These are phyloP conservation scores for Kewa caespitosa DNA, from an alignment of 179 eudicot species.

Conservation along the genomic window DNA sequence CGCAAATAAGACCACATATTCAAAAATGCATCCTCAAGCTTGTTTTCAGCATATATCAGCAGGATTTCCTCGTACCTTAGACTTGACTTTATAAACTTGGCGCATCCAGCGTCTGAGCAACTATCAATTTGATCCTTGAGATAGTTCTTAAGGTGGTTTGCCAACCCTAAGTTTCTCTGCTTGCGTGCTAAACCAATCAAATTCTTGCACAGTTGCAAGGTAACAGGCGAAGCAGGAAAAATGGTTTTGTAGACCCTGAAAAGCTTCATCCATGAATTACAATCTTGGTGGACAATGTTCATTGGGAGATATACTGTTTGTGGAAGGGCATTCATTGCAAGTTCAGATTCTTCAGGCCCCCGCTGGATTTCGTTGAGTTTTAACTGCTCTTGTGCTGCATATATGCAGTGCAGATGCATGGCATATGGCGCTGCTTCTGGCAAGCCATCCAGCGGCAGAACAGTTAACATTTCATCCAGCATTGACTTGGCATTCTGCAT, in stretches of 20 bases:
- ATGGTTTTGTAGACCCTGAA: slow-evolving; percentile 69
- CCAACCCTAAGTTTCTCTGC: slow-evolving; percentile 73
- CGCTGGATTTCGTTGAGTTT: slow-evolving; percentile 42
- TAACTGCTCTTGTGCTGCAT: slow-evolving; percentile 70
- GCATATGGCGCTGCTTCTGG: slow-evolving; percentile 79
- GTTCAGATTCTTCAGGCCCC: slow-evolving; percentile 40
- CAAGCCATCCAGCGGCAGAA: slow-evolving; percentile 85
- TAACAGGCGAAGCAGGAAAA: slow-evolving; percentile 59
- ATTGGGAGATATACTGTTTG: slow-evolving; percentile 51
- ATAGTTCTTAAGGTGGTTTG: slow-evolving; percentile 63
- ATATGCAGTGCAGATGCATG: slow-evolving; percentile 79
- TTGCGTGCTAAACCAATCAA: slow-evolving; percentile 75
- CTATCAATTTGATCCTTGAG: slow-evolving; percentile 50
- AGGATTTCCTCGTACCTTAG: slow-evolving; percentile 72
- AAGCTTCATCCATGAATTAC: slow-evolving; percentile 83
- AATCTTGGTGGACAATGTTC: slow-evolving; percentile 65
- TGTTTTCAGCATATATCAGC: slow-evolving; percentile 81
- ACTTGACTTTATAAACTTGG: slow-evolving; percentile 40
- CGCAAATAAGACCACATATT: slow-evolving; percentile 81
- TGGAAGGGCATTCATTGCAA: slow-evolving; percentile 53
- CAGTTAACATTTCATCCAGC: slow-evolving; percentile 76
- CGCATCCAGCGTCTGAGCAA: slow-evolving; percentile 51
- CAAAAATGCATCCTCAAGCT: slow-evolving; percentile 60
- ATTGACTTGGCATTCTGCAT: slow-evolving; percentile 71
- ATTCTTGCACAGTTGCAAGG: slow-evolving; percentile 69